Percentiles rank a stretch among this genome's conserved stretches.
Conservation (phyloP, 768 basidiomycete species). For the Leccinum aurantiacum region DNA sequence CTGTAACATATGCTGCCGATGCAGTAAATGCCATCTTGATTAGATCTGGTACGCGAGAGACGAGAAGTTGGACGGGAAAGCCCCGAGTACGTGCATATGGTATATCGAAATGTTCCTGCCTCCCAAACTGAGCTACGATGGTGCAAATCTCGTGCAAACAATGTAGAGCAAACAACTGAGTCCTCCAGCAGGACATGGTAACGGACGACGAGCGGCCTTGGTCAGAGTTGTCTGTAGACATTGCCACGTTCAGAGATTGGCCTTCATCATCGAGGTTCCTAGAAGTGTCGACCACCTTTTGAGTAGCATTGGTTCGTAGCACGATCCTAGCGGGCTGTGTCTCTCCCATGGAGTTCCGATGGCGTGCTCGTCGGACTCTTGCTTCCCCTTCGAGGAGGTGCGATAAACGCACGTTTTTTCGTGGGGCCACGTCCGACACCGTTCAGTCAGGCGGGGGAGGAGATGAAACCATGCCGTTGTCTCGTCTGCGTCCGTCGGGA, state of each 20-base stretch:
- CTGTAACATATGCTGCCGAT: slow-evolving; percentile 93
- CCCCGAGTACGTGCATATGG: slow-evolving; percentile 64
- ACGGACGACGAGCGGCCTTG: slow-evolving; percentile 38
- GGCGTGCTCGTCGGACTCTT: slow-evolving; percentile 23
- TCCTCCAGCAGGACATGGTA: slow-evolving; percentile 87
- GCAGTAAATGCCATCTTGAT: slow-evolving; percentile 99
- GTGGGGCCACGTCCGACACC: slow-evolving; percentile 58
- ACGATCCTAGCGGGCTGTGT: slow-evolving; percentile 63
- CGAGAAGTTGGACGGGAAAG: slow-evolving; percentile 61
- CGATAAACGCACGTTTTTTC: slow-evolving; percentile 34
- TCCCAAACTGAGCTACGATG: slow-evolving; percentile 68
- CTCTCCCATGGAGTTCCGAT: slow-evolving; percentile 26
- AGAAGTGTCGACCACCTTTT: slow-evolving; percentile 66
- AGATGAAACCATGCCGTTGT: slow-evolving; percentile 47
- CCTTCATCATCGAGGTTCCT: slow-evolving; percentile 84
- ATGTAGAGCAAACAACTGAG: slow-evolving; percentile 90
- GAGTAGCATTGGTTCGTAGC: slow-evolving; percentile 86
- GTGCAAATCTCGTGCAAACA: slow-evolving; percentile 89
- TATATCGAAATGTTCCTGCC: slow-evolving; percentile 83
- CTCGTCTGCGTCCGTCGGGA: slow-evolving; percentile 18
- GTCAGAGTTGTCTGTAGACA: slow-evolving; percentile 31
- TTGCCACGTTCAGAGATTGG: slow-evolving; percentile 76
- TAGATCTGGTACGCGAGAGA: slow-evolving; percentile 85
- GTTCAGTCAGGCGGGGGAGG: slow-evolving; percentile 51
- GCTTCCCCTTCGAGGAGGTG: slow-evolving; percentile 22